A percentile compares a stretch with the other conserved stretches of the same genome.
These are phyloP conservation scores for Agaricales sp. DNA, from an alignment of 1,284 basidiomycete species.

Conservation along the genomic window DNA sequence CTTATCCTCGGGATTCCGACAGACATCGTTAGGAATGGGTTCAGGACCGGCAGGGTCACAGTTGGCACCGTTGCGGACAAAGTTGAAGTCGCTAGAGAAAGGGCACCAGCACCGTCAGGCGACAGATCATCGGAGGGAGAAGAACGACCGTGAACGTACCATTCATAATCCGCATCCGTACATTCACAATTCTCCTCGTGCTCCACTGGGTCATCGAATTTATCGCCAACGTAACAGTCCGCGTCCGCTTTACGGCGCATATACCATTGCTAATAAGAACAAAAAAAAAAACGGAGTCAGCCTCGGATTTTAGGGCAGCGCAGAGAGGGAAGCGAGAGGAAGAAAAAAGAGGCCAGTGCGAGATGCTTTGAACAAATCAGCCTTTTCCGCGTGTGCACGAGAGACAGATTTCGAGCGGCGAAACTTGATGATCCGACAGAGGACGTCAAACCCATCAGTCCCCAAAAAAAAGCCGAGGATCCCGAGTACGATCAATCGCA, in stretches of 20 bases:
- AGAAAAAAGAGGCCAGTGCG: not conserved
- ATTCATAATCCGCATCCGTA: conserved; percentile 86
- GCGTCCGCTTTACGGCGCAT: conserved; percentile 75
- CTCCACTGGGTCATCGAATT: conserved; percentile 78
- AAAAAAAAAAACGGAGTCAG: not conserved
- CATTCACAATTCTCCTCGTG: conserved; percentile 83
- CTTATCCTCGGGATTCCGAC: conserved; percentile 45
- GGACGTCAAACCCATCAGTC: too few species aligned
- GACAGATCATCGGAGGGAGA: not conserved
- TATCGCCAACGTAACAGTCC: conserved; percentile 87
- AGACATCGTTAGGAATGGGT: conserved; percentile 73
- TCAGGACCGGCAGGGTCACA: conserved; percentile 84
- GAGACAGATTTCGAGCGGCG: not conserved
- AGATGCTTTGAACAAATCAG: too few species aligned
- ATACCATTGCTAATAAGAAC: conserved; percentile 96
- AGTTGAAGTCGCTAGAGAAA: conserved; percentile 78
- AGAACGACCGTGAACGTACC: conserved; percentile 36
- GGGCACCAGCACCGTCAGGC: not conserved
- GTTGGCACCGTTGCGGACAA: conserved; percentile 54
- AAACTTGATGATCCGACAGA: too few species aligned
- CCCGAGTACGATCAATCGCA: too few species aligned
- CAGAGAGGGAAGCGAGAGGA: conserved; percentile 3
- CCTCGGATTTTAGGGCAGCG: not conserved
- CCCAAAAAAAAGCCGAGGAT: too few species aligned
- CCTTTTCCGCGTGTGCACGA: too few species aligned